Base-by-base conservation (phyloP, 768 basidiomycete species). In the Tulasnella sp. region DNA sequence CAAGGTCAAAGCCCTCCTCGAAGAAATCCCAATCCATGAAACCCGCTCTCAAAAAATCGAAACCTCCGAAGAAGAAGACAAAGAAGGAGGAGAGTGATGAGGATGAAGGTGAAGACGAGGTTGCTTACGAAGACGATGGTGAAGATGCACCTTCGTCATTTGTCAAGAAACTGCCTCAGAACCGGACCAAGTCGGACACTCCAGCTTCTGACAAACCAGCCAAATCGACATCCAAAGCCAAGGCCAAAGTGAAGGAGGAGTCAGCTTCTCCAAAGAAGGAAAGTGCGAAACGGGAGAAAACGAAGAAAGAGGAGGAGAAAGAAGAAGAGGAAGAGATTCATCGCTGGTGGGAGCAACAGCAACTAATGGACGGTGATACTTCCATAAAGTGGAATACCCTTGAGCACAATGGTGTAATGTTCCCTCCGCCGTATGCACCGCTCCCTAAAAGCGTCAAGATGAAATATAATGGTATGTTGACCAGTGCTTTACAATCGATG, bases 361-460 rank as follows among this genome's bases (percentile, higher is more conserved):
- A 75, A 58, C 74, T 82, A 57, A 72, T 70, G 27, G 76, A 83
- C 53, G 78, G 77, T 47, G 87, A 90, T 61, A 85, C 78, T 9
- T 72, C 78, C 33, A 70, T 78, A 51, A 95, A 96, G 65, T 99
- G 95, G 95, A 76, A 77, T 55, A 95, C 89, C n/a, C 74, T 99
- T 45, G 83, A 89, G 61, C 95, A 99, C 67, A 79, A 76, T 58
- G 95, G 92, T 44, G 91, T 99, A 33, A 74, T 91, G 56, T 99
- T 99, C 67, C 95, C 95, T 55, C 89, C 89, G 43, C 82, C 91
- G 2, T 99, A 99, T 63, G 81, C 88, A 60, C 75, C 83, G 6
- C 69, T 95, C 48, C 90, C 95, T 1, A 65, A 71, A 6, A 60
- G 78, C 61, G 77, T 95, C 64, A 93, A 86, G 72, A 88, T 99